Conservation (phyloP, 192 early-diverging fungal genomes). For the Rhizophagus sp. region DNA sequence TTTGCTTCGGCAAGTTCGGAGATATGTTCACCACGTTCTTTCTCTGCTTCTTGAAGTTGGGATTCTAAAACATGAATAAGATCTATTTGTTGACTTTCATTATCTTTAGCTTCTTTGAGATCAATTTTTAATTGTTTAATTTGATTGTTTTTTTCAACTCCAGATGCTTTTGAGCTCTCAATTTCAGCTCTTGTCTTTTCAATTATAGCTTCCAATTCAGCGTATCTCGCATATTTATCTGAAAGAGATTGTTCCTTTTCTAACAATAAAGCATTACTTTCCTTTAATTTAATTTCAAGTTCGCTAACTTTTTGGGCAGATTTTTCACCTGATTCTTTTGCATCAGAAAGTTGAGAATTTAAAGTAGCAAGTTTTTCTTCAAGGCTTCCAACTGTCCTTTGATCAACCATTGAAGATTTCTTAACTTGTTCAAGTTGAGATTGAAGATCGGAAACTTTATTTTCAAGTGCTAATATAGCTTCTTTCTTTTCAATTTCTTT, state of each 20-base stretch:
- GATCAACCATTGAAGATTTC: not conserved
- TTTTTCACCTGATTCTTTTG: constrained; percentile 9
- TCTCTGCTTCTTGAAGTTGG: constrained; percentile 6
- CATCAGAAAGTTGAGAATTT: not conserved
- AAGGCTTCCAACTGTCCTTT: not conserved
- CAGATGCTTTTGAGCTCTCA: not conserved
- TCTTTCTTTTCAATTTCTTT: constrained; percentile 13
- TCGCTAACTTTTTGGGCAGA: not conserved
- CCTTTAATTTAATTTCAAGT: constrained; percentile 5
- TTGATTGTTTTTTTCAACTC: not conserved
- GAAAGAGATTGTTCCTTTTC: not conserved
- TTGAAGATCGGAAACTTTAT: not conserved
- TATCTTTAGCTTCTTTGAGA: not conserved
- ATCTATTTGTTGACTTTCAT: not conserved
- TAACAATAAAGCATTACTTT: not conserved
- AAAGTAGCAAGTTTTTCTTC: constrained; percentile 7
- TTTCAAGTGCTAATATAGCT: constrained; percentile 1
- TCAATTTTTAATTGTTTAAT: not conserved
- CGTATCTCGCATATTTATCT: not conserved
- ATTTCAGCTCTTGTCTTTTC: not conserved
- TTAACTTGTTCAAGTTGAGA: not conserved
- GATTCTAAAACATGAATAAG: constrained; percentile 1
- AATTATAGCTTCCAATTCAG: not conserved
- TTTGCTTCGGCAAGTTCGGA: not conserved
- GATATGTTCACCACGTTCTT: not conserved